Base-by-base conservation (phyloP, 208 protist genomes). In the Acanthamoeba triangularis region DNA sequence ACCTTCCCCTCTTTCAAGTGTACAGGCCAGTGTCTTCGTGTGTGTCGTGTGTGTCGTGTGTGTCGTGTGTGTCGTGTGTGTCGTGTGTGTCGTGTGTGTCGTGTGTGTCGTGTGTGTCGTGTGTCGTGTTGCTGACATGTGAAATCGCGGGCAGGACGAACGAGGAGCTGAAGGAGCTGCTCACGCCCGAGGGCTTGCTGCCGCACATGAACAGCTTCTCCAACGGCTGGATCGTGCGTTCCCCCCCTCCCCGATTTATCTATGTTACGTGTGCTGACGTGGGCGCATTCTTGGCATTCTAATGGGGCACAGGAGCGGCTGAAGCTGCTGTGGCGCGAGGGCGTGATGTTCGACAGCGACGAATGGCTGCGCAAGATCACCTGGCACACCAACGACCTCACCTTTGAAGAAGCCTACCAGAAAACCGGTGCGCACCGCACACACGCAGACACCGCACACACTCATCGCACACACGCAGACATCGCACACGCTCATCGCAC, bases 371-470 rank as follows among this genome's bases (percentile, higher is more conserved):
- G 61, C 30, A 91, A 91, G 54, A 91, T 91, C 54, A 91, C 52
- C 20, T 91, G 85, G 85, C 85, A 91, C 85, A 74, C 85, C 85
- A 91, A 69, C 85, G 61, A 91, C 56, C 85, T 91, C 61, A 91
- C 85, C 25, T 91, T 91, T 37, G 85, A 91, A 37, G 85, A 91
- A 25, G 85, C 85, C 52, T 91, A 44, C 56, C 85, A 74, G 18
- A 91, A 91, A 35, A 91, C 85, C 35, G 85, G 85, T 91, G 23
- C 30, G 3, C 13, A 52, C 44, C 3, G 3, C 72, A 82, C 44
- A 52, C 18, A 13, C 44, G 18, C 44, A 52, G 13, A 35, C 72
- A 16, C 59, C 59, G 18, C 59, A 63, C 59, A 23, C 23, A n/a
- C n/a, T n/a, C n/a, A n/a, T n/a, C n/a, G n/a, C n/a, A n/a, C 59